phyloP scores from a whole-genome alignment of 176 grass and related monocot species.

The Rhynchospora pubera region DNA sequence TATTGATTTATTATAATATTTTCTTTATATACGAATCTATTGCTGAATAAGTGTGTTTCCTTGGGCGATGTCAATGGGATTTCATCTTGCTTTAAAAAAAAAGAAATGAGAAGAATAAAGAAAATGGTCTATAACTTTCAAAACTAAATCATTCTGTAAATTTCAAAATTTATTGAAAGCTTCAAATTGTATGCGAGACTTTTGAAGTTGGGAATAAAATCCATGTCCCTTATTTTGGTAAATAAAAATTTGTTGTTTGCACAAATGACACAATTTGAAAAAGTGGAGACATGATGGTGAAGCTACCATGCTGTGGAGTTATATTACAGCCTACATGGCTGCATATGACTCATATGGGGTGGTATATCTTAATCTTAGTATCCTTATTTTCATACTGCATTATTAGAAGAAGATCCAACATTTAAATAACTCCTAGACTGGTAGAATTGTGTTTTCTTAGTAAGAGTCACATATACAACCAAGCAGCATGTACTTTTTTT shows the following conservation, averaged over 20 bases:
- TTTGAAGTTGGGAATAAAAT: not conserved
- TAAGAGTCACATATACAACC: not conserved
- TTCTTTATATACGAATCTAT: not conserved
- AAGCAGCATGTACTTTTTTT: constrained; percentile 8
- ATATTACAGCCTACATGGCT: not conserved
- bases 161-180: not conserved
- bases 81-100: not conserved
- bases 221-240: not conserved
- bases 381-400: not conserved
- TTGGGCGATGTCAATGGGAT: not conserved
- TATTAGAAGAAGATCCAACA: not conserved
- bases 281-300: not conserved
- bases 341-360: not conserved
- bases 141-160: not conserved
- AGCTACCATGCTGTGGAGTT: not conserved
- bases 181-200: not conserved
- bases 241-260: not conserved
- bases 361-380: not conserved
- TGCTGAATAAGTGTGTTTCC: not conserved
- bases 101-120: no score
- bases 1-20: not conserved
- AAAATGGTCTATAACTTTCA: not conserved
- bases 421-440: not conserved
- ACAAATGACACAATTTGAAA: not conserved
- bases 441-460: not conserved